A percentile compares a stretch with the other conserved stretches of the same genome.
These are phyloP conservation scores for Penstemon eatonii DNA, from an alignment of 257 asterid species.

Conservation along the genomic window DNA sequence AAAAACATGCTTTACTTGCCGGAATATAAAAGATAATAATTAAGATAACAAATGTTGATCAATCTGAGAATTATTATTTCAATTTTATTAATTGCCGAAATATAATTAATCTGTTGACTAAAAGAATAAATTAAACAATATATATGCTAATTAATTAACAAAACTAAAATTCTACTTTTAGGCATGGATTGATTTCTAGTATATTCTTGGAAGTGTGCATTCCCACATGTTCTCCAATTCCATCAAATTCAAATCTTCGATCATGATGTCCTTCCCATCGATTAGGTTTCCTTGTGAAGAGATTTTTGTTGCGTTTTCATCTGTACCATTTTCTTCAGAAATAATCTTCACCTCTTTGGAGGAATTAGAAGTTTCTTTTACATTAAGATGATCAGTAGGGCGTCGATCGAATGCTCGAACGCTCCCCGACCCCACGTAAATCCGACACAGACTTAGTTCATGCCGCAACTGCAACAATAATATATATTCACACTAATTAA, in stretches of 20 bases:
- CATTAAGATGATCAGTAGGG: conserved; percentile 28
- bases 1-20: background rate
- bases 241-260: conserved; percentile 11
- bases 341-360: background rate
- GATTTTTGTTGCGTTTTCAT: background rate
- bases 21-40: background rate
- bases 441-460: conserved; percentile 72
- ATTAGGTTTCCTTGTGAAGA: background rate
- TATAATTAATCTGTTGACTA: too few relatives aligned
- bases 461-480: conserved; percentile 57
- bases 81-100: background rate
- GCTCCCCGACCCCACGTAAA: conserved; percentile 65
- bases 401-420: conserved; percentile 66
- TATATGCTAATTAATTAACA: background rate
- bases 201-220: background rate
- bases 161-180: background rate
- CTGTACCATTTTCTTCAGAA: background rate
- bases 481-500: background rate
- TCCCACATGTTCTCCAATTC: conserved; percentile 3
- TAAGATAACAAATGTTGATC: background rate
- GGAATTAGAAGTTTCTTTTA: conserved; percentile 2
- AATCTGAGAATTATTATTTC: background rate
- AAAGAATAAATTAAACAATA: background rate
- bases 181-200: too few relatives aligned
- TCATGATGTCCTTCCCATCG: background rate